Base-by-base conservation (phyloP, 2,329 filamentous ascomycete genomes). In the Fusarium udum region DNA sequence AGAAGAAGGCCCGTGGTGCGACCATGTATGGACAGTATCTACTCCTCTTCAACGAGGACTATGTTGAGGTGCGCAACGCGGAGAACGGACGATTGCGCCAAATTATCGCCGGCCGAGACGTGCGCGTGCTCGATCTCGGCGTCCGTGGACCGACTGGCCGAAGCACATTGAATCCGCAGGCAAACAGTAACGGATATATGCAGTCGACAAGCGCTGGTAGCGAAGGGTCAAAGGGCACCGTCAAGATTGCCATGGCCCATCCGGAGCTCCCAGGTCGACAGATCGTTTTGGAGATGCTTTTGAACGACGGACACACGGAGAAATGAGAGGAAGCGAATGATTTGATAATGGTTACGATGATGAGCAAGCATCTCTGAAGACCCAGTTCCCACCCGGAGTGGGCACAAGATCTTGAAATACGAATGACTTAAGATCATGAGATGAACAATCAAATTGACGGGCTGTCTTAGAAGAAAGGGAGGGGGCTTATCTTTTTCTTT, bases 191-290 rank as follows among this genome's bases (percentile, higher is more conserved):
- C 12, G 80, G 79, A n/a, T 80, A 82, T 36, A 79, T 81, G 46
- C 79, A 79, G 57, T 74, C 79, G 18, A 77, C 78, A 8, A 81
- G 76, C 80, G 65, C 65, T 13, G 83, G 71, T 65, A 84, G 76
- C 56, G 84, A 85, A 61, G 86, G 84, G 66, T 88, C 87, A 45
- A 90, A 91, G 74, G 90, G 93, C 61, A 97, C 93, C 3, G 92
- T 98, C 78, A 99, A 99, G 88, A 90, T 99, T 76, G 92, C 92
- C 77, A 95, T 99, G 93, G 93, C 94, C 79, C 96, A 99, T 84
- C 96, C 96, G 1, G 93, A 97, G 83, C 87, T 93, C 72, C 89
- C 94, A 67, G 91, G 93, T 59, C 92, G 91, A 79, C 95, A 98
- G 85, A 91, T 99, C 74, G 91, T 99, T 72, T 86, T 98, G 72